phyloP scores from a whole-genome alignment of 1,284 basidiomycete species.

The Tremellales sp. region DNA sequence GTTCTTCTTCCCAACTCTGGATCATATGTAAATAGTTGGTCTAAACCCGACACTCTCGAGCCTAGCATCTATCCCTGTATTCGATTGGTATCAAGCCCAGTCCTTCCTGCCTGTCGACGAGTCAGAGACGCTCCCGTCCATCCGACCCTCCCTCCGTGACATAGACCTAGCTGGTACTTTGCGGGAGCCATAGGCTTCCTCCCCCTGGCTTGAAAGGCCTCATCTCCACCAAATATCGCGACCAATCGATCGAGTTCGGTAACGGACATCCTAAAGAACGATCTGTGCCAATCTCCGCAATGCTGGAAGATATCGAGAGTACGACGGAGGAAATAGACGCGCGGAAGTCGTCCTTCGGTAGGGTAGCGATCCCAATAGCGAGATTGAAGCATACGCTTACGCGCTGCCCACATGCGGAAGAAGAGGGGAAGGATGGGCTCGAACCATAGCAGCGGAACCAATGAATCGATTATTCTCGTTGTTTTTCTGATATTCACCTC shows the following conservation, averaged over 20 bases:
- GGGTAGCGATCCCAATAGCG: constrained; percentile 1
- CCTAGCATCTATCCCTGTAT: too few relatives aligned
- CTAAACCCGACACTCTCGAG: too few relatives aligned
- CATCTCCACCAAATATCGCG: constrained; percentile 1
- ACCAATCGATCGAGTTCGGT: constrained; percentile 1
- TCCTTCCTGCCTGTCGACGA: too few relatives aligned
- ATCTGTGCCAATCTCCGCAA: background rate
- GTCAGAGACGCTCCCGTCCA: too few relatives aligned
- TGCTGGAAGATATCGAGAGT: background rate
- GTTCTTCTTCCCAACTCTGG: too few relatives aligned
- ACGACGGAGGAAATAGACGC: background rate
- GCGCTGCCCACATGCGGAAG: background rate
- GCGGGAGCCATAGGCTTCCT: constrained; percentile 1
- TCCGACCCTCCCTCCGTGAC: too few relatives aligned
- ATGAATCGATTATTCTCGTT: background rate
- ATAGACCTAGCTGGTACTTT: background rate
- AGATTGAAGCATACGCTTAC: background rate
- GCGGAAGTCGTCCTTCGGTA: background rate
- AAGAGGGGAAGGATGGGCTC: background rate
- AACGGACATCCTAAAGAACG: background rate
- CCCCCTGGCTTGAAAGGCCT: background rate
- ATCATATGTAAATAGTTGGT: too few relatives aligned
- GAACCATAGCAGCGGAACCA: background rate
- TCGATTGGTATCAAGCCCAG: too few relatives aligned
- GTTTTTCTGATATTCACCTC: background rate